These are phyloP conservation scores for Cladosporium colombiae DNA, from an alignment of 2,329 filamentous ascomycete genomes.

Conservation along the genomic window DNA sequence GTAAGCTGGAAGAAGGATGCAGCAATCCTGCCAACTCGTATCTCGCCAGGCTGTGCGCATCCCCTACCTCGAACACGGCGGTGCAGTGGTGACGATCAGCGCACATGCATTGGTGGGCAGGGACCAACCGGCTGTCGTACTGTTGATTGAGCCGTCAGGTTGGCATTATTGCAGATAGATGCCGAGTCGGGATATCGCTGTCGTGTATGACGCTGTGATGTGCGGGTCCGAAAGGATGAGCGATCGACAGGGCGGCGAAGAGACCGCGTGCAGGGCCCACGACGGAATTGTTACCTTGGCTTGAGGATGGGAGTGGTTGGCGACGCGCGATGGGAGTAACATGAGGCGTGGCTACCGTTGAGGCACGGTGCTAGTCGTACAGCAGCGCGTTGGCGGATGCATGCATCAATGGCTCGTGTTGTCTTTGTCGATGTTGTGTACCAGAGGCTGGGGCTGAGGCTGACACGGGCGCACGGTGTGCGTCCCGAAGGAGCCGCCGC, in stretches of 20 bases:
- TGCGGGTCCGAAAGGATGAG: background rate
- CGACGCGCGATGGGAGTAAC: background rate
- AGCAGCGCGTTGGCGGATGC: background rate
- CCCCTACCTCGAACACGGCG: background rate
- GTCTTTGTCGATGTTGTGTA: slow-evolving; percentile 3
- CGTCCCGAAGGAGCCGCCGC: slow-evolving; percentile 2
- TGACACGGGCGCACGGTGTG: background rate
- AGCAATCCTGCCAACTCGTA: background rate
- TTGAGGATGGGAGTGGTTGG: background rate
- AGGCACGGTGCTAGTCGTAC: background rate
- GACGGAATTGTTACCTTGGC: background rate
- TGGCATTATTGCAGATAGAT: background rate
- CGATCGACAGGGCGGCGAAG: slow-evolving; percentile 15
- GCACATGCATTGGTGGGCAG: background rate
- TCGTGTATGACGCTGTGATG: slow-evolving; percentile 18
- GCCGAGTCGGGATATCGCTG: slow-evolving; percentile 13
- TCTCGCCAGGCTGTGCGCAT: background rate
- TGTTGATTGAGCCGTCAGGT: background rate
- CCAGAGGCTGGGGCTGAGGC: background rate
- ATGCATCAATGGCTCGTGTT: background rate
- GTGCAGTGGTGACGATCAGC: slow-evolving; percentile 9
- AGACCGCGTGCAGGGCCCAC: slow-evolving; percentile 10
- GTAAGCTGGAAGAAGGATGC: background rate
- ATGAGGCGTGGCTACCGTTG: background rate
- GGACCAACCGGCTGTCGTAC: background rate